Conservation (phyloP, 352 stramenopile genomes). For the Pythium monospermum region DNA sequence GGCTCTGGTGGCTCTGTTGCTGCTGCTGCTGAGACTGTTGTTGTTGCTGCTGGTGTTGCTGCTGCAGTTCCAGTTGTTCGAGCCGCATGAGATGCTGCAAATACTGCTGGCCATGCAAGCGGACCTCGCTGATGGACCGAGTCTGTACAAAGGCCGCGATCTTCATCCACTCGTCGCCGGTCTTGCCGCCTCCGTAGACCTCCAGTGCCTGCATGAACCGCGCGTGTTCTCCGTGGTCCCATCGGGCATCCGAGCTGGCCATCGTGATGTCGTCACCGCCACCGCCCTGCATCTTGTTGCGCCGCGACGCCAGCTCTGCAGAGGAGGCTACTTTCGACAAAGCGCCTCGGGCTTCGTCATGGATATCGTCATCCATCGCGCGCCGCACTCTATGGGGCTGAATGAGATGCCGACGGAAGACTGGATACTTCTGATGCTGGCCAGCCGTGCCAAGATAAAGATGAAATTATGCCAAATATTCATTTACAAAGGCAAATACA, state of each 20-base stretch:
- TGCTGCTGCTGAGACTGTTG: conserved; percentile 1
- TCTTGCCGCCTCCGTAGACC: conserved; percentile 43
- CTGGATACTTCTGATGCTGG: no score
- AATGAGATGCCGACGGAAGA: neutral
- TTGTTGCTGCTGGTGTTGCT: neutral
- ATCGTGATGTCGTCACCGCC: conserved; percentile 8
- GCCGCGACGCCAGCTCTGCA: neutral
- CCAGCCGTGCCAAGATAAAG: no score
- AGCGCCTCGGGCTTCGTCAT: no score
- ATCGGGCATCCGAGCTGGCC: conserved; percentile 22
- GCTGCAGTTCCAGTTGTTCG: conserved; percentile 9
- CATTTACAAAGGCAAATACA: neutral
- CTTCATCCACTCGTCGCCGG: conserved; percentile 57
- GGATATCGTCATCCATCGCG: conserved; percentile 3
- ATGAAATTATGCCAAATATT: no score
- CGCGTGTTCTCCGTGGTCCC: conserved; percentile 65
- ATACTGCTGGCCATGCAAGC: conserved; percentile 63
- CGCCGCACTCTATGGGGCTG: no score
- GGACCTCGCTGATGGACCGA: conserved; percentile 60
- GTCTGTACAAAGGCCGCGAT: conserved; percentile 73
- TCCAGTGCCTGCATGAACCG: conserved; percentile 83
- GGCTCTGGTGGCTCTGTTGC: conserved; percentile 3
- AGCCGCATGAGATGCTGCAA: conserved; percentile 67
- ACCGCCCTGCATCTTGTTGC: conserved; percentile 3
- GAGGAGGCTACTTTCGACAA: no score